Evolutionary conservation across 805 yeast genomes (phyloP).

Genomic region (Wickerhamomyces strasburgensis): DNA sequence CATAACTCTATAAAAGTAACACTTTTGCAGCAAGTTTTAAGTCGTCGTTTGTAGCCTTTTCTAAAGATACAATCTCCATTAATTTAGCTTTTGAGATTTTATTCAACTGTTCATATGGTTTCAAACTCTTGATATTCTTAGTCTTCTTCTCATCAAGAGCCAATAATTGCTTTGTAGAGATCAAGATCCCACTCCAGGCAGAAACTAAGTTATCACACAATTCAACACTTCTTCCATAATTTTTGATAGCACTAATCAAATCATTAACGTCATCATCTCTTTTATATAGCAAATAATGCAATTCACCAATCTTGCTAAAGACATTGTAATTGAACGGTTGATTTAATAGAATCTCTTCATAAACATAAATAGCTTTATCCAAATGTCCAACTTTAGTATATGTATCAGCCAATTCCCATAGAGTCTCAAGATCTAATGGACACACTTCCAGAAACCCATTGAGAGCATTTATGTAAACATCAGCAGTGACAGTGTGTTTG

Average conservation of each 20-base stretch:
- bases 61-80: slow-evolving; percentile 11
- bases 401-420: slow-evolving; percentile 72
- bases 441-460: slow-evolving; percentile 50
- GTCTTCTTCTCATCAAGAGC: slow-evolving; percentile 6
- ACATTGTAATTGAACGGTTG: slow-evolving; percentile 68
- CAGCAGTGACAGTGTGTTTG: slow-evolving; percentile 6
- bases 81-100: slow-evolving; percentile 12
- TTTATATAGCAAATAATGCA: slow-evolving; percentile 22
- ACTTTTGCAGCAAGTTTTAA: slow-evolving; percentile 17
- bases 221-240: slow-evolving; percentile 70
- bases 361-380: slow-evolving; percentile 60
- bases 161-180: slow-evolving; percentile 30
- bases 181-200: slow-evolving; percentile 68
- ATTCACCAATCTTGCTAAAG: slow-evolving; percentile 60
- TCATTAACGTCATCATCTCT: slow-evolving; percentile 6
- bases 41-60: slow-evolving; percentile 15
- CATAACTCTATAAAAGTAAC: too few species aligned
- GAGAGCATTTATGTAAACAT: slow-evolving; percentile 50
- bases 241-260: slow-evolving; percentile 29
- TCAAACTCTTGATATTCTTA: not conserved
- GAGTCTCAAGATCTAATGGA: slow-evolving; percentile 72
- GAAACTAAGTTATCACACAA: slow-evolving; percentile 62
- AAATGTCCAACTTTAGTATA: slow-evolving; percentile 58
- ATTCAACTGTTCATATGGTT: slow-evolving; percentile 7
- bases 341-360: slow-evolving; percentile 64